These are phyloP conservation scores for Zalaria obscura DNA, from an alignment of 2,329 filamentous ascomycete species.

Conservation along the genomic window DNA sequence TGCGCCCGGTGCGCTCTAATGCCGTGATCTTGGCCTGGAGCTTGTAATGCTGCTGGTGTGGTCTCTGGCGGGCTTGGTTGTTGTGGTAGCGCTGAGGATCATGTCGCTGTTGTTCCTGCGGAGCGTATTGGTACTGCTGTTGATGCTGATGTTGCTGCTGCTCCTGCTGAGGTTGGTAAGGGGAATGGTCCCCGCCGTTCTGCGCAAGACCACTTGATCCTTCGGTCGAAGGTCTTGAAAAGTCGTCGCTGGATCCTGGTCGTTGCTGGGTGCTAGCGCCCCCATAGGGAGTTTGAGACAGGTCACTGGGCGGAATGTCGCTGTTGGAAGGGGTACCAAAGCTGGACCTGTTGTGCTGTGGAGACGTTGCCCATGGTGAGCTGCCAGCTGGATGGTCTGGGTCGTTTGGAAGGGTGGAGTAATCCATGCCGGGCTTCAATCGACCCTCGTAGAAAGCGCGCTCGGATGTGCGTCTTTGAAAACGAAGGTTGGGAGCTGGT, in stretches of 20 bases:
- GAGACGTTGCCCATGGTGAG: constrained; percentile 52
- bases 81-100: constrained; percentile 10
- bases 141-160: constrained; percentile 18
- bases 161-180: constrained; percentile 15
- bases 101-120: constrained; percentile 22
- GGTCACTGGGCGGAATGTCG: constrained; percentile 20
- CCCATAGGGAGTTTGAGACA: constrained; percentile 23
- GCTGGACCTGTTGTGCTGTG: constrained; percentile 33
- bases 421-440: constrained; percentile 43
- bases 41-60: constrained; percentile 35
- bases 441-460: constrained; percentile 17
- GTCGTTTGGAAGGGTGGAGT: constrained; percentile 41
- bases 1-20: constrained; percentile 82
- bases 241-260: constrained; percentile 9
- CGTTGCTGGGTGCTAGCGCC: neutral
- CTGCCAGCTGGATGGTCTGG: constrained; percentile 42
- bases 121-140: constrained; percentile 23
- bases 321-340: constrained; percentile 31
- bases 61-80: constrained; percentile 20
- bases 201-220: constrained; percentile 2
- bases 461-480: constrained; percentile 20
- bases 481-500: constrained; percentile 13
- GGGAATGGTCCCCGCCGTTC: constrained; percentile 6
- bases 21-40: constrained; percentile 91
- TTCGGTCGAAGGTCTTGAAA: constrained; percentile 3